Conservation (phyloP, 768 basidiomycete species). For the Tricholoma sp. region DNA sequence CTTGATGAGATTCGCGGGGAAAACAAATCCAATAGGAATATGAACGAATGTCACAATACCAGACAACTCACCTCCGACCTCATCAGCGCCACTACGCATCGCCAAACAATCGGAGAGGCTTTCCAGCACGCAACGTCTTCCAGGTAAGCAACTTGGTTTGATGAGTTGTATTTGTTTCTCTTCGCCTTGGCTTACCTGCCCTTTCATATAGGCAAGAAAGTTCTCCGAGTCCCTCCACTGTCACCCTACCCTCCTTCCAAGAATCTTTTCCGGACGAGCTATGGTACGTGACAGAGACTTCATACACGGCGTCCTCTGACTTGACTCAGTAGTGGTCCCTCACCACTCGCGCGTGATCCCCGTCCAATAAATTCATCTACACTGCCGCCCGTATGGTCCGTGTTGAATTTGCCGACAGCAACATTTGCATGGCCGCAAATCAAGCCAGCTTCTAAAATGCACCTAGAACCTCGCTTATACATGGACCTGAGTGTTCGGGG, state of each 20-base stretch:
- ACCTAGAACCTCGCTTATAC: background rate
- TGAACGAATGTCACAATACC: background rate
- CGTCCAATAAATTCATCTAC: background rate
- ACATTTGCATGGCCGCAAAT: background rate
- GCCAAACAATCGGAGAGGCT: background rate
- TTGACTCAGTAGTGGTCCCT: background rate
- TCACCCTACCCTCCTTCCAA: conserved; percentile 16
- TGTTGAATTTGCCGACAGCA: background rate
- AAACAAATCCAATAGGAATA: background rate
- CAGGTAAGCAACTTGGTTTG: background rate
- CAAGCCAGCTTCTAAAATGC: background rate
- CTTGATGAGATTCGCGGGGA: background rate
- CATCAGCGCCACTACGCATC: background rate
- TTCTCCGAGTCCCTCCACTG: background rate
- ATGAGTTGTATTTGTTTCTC: background rate
- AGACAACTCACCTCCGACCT: background rate
- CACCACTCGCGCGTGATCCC: background rate
- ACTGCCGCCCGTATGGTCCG: background rate
- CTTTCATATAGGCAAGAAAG: background rate
- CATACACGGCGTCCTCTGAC: background rate
- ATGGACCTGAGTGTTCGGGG: background rate
- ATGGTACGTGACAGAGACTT: background rate
- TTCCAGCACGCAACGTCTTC: background rate
- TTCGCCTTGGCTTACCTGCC: background rate
- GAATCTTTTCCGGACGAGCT: conserved; percentile 13